Base-by-base conservation (phyloP, 257 asterid species). In the Solanum arcanum region DNA sequence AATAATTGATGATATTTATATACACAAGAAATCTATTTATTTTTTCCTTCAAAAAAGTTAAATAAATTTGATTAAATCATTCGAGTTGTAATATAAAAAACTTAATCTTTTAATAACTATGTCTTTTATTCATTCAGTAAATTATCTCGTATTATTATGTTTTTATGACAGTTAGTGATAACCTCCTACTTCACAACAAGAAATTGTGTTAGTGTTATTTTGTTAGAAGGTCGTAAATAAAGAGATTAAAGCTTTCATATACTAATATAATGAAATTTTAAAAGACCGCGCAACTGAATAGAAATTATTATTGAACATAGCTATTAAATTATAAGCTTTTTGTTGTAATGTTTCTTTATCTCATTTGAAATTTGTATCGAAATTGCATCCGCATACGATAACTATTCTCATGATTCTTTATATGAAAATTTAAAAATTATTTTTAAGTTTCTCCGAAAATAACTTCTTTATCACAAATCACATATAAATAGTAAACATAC, bases 401-500 rank as follows among this genome's bases (percentile, higher is more conserved):
- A 37, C 39, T 37, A 37, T 37, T 37, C 39, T 37, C 39, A 37
- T 6, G 39, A 37, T 37, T 37, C 7, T 5, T 37, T 1, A 37
- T 37, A 6, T 37, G 7, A 37, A 35, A 5, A 37, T 37, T 37
- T 37, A 37, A 6, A 37, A 37, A 0, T 37, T 37, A 37, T 37
- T 37, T 35, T 37, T 37, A 37, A 37, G 0, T 37, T 5, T 37
- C 39, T 37, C 7, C 7, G 2, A 6, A 37, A 37, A 62, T 0
- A 23, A 62, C 7, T 23, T 5, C 0, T n/a, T 62, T 62, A 1
- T 5, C 14, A 10, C 39, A 37, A 37, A 0, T 37, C 39, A 6
- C 3, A 11, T 0, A 5, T 0, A 23, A 23, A 4, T 52, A 62
- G 12, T 56, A 56, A 20, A 20, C 5, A 20, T 59, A 20, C 0